Base-by-base conservation (phyloP, 2,329 filamentous ascomycete species). In the Raffaelea deltoideospora region DNA sequence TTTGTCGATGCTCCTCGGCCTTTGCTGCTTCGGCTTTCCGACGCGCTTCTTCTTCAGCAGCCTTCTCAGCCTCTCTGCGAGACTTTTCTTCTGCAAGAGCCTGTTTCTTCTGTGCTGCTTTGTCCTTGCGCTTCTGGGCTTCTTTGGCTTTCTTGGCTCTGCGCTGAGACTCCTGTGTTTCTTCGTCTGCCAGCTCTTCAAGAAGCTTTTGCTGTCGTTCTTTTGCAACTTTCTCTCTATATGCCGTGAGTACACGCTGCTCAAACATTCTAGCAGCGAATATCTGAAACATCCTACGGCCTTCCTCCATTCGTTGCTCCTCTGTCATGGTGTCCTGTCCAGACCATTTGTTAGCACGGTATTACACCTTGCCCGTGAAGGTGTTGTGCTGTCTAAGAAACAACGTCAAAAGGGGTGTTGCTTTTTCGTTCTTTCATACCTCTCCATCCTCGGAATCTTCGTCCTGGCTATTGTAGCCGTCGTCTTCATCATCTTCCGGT, bases 221-320 rank as follows among this genome's bases (percentile, higher is more conserved):
- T 48, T 79, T 77, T 15, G 90, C 85, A 3, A 98, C 88, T 56
- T 95, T 95, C 61, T 96, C 88, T 56, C 86, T 82, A 60, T 98
- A 98, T n/a, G 90, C 90, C 30, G 83, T 88, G 41, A 98, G 68
- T 18, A 98, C 90, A 44, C 90, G 73, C 57, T 98, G 90, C 61
- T 98, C 90, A 57, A 98, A 98, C 90, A 98, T 98, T 44, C 90
- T 78, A 40, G 90, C 90, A 42, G 90, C 90, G 58, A 98, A 98
- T 56, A 98, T 96, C 57, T 98, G 90, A 55, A 98, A 98, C 90
- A 98, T 98, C 48, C 88, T 73, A 39, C 90, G 76, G 42, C 90
- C 90, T 65, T 98, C 90, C 56, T 96, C 87, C 90, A 98, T 96
- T 43, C 90, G 82, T 64, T 96, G 87, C 61, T 94, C 85, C 64